phyloP scores from a whole-genome alignment of 2,329 filamentous ascomycete genomes.

The Fusarium falciforme region DNA sequence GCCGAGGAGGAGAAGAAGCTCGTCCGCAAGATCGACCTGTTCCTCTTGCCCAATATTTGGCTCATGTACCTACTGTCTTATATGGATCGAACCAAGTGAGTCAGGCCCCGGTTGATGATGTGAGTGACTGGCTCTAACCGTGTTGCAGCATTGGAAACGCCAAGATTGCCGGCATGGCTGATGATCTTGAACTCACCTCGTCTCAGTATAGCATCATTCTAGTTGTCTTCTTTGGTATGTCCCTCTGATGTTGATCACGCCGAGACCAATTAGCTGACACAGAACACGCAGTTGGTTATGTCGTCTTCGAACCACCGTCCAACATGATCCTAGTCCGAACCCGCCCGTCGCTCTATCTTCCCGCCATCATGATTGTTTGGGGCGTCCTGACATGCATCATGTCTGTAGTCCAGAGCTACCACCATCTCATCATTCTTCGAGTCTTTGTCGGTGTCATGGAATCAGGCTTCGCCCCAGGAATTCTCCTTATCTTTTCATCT shows the following conservation, averaged over 20 bases:
- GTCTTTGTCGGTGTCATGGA: conserved; percentile 68
- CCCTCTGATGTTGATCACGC: background rate
- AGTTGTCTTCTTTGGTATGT: conserved; percentile 68
- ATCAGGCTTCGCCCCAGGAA: conserved; percentile 69
- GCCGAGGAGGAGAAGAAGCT: conserved; percentile 48
- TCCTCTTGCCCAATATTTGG: conserved; percentile 63
- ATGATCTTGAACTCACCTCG: conserved; percentile 62
- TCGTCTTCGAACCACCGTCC: conserved; percentile 72
- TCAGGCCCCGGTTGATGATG: too few species aligned
- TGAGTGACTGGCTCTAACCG: background rate
- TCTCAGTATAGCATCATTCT: conserved; percentile 70
- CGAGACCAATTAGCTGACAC: background rate
- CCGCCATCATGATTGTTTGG: conserved; percentile 71
- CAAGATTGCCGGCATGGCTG: conserved; percentile 59
- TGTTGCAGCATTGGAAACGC: conserved; percentile 58
- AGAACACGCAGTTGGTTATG: conserved; percentile 63
- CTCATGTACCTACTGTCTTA: conserved; percentile 69
- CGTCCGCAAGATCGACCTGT: conserved; percentile 55
- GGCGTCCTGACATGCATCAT: conserved; percentile 44
- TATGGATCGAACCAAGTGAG: conserved; percentile 72
- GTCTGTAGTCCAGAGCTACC: conserved; percentile 43
- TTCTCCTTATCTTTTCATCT: conserved; percentile 71
- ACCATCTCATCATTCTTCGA: conserved; percentile 47
- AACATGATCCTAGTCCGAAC: conserved; percentile 73
- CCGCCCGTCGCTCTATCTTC: conserved; percentile 72